phyloP scores from a whole-genome alignment of 2,329 filamentous ascomycete genomes.

The Sporothrix dimorphospora region DNA sequence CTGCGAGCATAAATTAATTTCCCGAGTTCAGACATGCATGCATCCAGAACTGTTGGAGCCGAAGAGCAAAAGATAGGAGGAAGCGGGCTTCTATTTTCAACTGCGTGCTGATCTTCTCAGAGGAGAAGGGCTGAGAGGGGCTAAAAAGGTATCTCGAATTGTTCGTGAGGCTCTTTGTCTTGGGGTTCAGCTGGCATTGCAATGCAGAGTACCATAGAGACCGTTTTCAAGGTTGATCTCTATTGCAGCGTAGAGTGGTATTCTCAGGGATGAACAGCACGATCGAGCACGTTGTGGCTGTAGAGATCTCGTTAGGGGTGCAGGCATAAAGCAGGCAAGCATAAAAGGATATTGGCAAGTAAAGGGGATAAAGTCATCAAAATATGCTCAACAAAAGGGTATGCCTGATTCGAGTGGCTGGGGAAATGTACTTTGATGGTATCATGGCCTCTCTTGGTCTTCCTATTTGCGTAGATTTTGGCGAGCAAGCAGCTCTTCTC shows the following conservation, averaged over 20 bases:
- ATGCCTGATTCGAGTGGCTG: not conserved
- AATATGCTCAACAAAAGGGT: not conserved
- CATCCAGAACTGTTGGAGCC: not conserved
- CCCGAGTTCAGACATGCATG: conserved; percentile 23
- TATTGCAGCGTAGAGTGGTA: not conserved
- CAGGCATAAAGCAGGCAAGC: not conserved
- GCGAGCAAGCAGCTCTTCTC: not conserved
- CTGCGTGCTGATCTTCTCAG: not conserved
- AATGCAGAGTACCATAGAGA: not conserved
- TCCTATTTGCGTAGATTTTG: not conserved
- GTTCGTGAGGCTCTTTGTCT: not conserved
- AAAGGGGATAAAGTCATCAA: not conserved
- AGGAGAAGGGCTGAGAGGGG: not conserved
- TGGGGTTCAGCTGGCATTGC: not conserved
- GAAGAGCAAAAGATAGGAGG: too few species aligned
- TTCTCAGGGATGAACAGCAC: conserved; percentile 5
- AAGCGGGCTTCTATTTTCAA: not conserved
- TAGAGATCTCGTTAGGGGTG: not conserved
- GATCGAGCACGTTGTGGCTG: not conserved
- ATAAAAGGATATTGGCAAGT: not conserved
- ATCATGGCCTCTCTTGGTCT: not conserved
- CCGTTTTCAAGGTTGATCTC: not conserved
- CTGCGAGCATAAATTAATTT: conserved; percentile 10
- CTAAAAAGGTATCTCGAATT: not conserved
- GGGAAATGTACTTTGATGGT: not conserved